A percentile compares a stretch with the other conserved stretches of the same genome.
These are phyloP conservation scores for Oryza glaberrima DNA, from an alignment of 176 grass and related monocot species.

Conservation along the genomic window DNA sequence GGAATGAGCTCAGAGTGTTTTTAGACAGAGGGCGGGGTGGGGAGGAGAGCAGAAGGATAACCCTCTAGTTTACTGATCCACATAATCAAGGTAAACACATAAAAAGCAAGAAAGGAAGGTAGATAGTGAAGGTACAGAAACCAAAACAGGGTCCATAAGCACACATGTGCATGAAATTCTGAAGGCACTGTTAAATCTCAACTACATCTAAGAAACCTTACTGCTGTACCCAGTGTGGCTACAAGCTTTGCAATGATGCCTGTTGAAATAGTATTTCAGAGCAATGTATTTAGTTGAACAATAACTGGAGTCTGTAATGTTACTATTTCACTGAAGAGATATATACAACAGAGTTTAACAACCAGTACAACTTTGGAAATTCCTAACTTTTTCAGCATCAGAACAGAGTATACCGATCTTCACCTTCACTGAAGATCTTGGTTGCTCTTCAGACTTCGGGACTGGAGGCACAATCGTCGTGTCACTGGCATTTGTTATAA, in stretches of 20 bases:
- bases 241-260: too few relatives aligned
- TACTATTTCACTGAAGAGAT: not conserved
- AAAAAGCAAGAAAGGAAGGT: not conserved
- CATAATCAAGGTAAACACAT: not conserved
- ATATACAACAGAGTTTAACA: constrained; percentile 7
- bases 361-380: constrained; percentile 11
- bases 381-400: not conserved
- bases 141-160: too few relatives aligned
- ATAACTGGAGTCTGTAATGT: not conserved
- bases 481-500: not conserved
- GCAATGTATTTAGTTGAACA: not conserved
- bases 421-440: constrained; percentile 5
- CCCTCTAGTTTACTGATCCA: not conserved
- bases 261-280: too few relatives aligned
- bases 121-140: not conserved
- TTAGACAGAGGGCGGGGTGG: too few relatives aligned
- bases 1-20: too few relatives aligned
- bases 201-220: too few relatives aligned
- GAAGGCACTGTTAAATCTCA: too few relatives aligned
- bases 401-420: not conserved
- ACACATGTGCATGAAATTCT: too few relatives aligned
- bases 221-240: too few relatives aligned
- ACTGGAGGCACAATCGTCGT: not conserved
- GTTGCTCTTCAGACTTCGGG: not conserved
- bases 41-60: too few relatives aligned